Evolutionary conservation across 1,139 yeast genomes (phyloP), one percentile per base, ranked within the genome.

Genomic region (Yamadazyma spencermartinsiae): DNA sequence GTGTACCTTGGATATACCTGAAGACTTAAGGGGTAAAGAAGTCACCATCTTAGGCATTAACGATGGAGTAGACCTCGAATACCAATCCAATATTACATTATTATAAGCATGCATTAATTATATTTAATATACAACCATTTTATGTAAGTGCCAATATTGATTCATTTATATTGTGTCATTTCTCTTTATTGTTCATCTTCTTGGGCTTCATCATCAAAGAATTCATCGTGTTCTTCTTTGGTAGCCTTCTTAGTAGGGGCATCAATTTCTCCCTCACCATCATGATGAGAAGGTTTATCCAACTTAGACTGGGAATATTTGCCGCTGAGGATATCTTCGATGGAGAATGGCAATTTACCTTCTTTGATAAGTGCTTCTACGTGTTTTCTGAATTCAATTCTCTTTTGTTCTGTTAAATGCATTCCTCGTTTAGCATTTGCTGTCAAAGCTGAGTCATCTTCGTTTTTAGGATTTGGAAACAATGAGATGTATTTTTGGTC

Each of bases 401-500:
- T 73, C 41, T 66, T 68, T 33, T 68, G 68, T 35, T 78, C 79
- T 0, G 88, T 78, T 40, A 56, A 54, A 35, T 61, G 67, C 38
- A 64, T 42, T 4, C 81, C 82, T 42, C 63, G 65, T 45, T 67
- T 71, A 15, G 72, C 75, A 44, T 71, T 72, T 16, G 65, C 63
- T 39, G 63, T 59, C 13, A 48, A 44, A 24, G 56, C 51, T 9
- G 46, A 50, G 27, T 55, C 59, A 9, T 63, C 65, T 16, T 60
- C 63, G 7, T 55, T 59, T 15, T 61, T 62, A 8, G 58, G 51
- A 38, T 64, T 63, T 6, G 86, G 87, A 56, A 80, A 92, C 43
- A 92, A 64, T 0, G 97, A 80, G 26, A 88, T 79, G 58, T 92
- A 92, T 61, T 88, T 90, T 51, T 80, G 80, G 36, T 81, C 75